Conservation (phyloP, 2,329 filamentous ascomycete species). For the Simplicillium sp. region DNA sequence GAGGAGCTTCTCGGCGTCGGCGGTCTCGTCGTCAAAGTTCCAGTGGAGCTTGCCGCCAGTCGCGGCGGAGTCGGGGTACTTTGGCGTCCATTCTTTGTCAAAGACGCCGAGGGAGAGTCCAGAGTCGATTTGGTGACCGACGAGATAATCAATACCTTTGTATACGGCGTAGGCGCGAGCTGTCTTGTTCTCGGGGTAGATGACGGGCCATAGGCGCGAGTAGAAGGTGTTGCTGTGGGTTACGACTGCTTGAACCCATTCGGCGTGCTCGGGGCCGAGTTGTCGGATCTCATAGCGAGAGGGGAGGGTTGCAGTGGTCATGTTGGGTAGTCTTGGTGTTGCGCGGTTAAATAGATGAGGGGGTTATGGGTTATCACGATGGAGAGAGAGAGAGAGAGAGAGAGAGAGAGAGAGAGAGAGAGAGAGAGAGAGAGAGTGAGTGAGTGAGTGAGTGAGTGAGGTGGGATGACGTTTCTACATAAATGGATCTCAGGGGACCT, state of each 20-base stretch:
- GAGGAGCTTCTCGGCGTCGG: slow-evolving; percentile 11
- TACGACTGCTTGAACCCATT: slow-evolving; percentile 15
- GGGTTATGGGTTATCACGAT: no score
- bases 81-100: slow-evolving; percentile 13
- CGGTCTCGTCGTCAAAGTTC: slow-evolving; percentile 8
- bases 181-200: slow-evolving; percentile 10
- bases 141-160: slow-evolving; percentile 6
- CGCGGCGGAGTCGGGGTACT: slow-evolving; percentile 13
- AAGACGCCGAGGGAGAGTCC: slow-evolving; percentile 14
- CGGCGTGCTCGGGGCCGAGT: slow-evolving; percentile 12
- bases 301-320: slow-evolving; percentile 5
- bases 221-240: slow-evolving; percentile 15
- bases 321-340: no score
- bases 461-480: no score
- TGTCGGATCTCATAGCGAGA: slow-evolving; percentile 15
- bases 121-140: slow-evolving; percentile 11
- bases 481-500: no score
- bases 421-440: no score
- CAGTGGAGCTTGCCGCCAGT: slow-evolving; percentile 17
- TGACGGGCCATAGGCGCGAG: slow-evolving; percentile 11
- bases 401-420: no score
- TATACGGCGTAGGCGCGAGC: slow-evolving; percentile 9
- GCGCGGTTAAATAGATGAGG: no score
- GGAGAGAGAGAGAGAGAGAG: no score
- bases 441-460: no score